Evolutionary conservation across 768 basidiomycete genomes (phyloP), one percentile per base, ranked within the genome.

Genomic region (Chalciporus pseudorubinellus): DNA sequence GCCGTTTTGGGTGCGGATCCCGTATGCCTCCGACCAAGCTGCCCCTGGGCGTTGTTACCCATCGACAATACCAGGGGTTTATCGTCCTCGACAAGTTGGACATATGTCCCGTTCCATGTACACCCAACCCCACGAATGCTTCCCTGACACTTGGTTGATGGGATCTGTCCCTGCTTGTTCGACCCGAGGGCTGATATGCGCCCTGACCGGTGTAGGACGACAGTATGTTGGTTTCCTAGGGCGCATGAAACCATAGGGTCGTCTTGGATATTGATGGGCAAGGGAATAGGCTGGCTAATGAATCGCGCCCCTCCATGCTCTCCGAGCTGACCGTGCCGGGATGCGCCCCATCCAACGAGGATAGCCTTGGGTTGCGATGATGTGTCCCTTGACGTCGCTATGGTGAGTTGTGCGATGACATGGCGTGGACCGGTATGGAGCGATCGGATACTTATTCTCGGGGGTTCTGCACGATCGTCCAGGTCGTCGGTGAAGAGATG

Each of bases 311-410:
- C 49, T 12, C 28, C 33, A 16, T 66, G 51, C 21, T 65, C 55
- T 4, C 88, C 89, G 2, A 98, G 78, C 63, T 98, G 93, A 4
- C 92, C 92, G 60, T 95, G 92, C 28, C 95, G 75, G 13, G 82
- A 79, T 2, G 84, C 74, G 6, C 94, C 95, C 94, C 95, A 98
- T 7, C 93, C 94, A 12, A 77, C 59, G 6, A 85, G 74, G 12
- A 78, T 22, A 40, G 69, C 56, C 45, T 61, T 67, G 16, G 33
- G 18, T 13, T 28, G 18, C 2, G 48, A 46, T 5, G 55, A 40
- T 18, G 55, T 50, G 19, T 62, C 60, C 45, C 70, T 63, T 2
- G 49, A 45, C 20, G 59, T 40, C 12, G 64, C 52, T 9, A 61
- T 41, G 13, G 64, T 59, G 14, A 89, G 48, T 16, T 76, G 70